A percentile compares a stretch with the other conserved stretches of the same genome.
These are phyloP conservation scores for Nectriaceae sp. DNA, from an alignment of 2,329 filamentous ascomycete species.

Conservation along the genomic window DNA sequence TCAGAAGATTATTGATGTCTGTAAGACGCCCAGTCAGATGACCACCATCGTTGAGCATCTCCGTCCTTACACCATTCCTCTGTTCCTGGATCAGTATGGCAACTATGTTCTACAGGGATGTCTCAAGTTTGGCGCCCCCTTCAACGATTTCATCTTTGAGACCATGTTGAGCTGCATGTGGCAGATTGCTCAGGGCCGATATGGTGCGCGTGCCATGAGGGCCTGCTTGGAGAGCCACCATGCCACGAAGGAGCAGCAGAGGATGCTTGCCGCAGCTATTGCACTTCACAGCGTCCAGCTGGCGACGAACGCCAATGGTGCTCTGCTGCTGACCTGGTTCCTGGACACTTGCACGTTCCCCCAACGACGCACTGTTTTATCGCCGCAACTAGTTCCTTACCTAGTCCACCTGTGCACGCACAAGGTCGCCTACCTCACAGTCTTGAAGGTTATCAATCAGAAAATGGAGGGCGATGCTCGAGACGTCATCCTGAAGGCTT, in stretches of 20 bases:
- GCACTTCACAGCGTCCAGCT: slow-evolving; percentile 96
- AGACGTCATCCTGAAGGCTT: slow-evolving; percentile 82
- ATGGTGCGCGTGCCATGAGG: slow-evolving; percentile 93
- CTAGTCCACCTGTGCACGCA: slow-evolving; percentile 95
- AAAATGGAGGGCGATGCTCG: slow-evolving; percentile 91
- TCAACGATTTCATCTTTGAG: slow-evolving; percentile 97
- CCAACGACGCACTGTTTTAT: slow-evolving; percentile 84
- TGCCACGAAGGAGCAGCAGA: slow-evolving; percentile 90
- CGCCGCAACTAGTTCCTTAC: slow-evolving; percentile 88
- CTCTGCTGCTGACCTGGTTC: slow-evolving; percentile 94
- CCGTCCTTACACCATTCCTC: slow-evolving; percentile 81
- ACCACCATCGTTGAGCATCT: slow-evolving; percentile 80
- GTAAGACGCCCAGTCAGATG: slow-evolving; percentile 83
- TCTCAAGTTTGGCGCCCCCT: slow-evolving; percentile 84
- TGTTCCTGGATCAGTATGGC: slow-evolving; percentile 97
- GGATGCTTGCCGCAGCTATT: slow-evolving; percentile 91
- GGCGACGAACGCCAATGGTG: slow-evolving; percentile 94
- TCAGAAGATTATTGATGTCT: slow-evolving; percentile 98
- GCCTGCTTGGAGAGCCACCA: slow-evolving; percentile 97
- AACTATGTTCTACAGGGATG: slow-evolving; percentile 98
- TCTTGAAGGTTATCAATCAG: slow-evolving; percentile 98
- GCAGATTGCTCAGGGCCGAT: slow-evolving; percentile 90
- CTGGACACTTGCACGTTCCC: slow-evolving; percentile 97
- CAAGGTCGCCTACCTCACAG: slow-evolving; percentile 96
- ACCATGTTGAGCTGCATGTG: slow-evolving; percentile 93